Evolutionary conservation across 495 filamentous ascomycete genomes (phyloP).

Genomic region (Aspergillus carlsbadensis): DNA sequence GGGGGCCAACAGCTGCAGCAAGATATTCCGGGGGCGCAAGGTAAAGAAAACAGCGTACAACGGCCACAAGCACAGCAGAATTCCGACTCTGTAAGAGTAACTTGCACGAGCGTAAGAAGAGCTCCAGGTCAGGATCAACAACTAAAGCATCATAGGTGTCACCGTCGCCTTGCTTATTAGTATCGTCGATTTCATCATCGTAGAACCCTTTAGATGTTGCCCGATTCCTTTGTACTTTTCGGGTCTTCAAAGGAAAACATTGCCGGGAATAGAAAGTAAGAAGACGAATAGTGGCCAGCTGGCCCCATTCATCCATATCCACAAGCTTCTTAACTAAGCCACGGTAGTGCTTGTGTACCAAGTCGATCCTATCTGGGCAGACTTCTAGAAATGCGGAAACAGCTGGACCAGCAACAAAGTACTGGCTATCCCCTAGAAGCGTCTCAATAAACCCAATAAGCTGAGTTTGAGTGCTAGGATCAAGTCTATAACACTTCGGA

Average conservation of each 20-base stretch:
- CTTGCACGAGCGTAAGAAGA: slow-evolving; percentile 76
- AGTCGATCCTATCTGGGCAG: slow-evolving; percentile 79
- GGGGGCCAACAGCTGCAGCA: slow-evolving; percentile 68
- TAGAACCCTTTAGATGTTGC: slow-evolving; percentile 70
- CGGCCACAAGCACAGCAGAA: slow-evolving; percentile 85
- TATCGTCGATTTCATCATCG: slow-evolving; percentile 47
- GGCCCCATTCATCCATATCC: slow-evolving; percentile 99
- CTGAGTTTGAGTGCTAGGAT: slow-evolving; percentile 81
- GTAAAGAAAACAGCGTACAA: slow-evolving; percentile 80
- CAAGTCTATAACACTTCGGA: slow-evolving; percentile 94
- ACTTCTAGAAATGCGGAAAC: slow-evolving; percentile 86
- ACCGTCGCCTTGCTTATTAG: slow-evolving; percentile 39
- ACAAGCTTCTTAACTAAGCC: slow-evolving; percentile 82
- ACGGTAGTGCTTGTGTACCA: slow-evolving; percentile 89
- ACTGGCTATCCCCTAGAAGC: slow-evolving; percentile 85
- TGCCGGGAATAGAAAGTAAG: slow-evolving; percentile 81
- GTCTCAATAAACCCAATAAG: slow-evolving; percentile 74
- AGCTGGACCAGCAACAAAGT: slow-evolving; percentile 90
- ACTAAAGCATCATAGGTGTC: slow-evolving; percentile 57
- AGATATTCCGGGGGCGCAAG: slow-evolving; percentile 76
- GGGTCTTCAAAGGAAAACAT: slow-evolving; percentile 78
- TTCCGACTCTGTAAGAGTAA: slow-evolving; percentile 89
- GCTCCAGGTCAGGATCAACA: slow-evolving; percentile 78
- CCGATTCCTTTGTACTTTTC: slow-evolving; percentile 50
- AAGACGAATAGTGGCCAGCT: slow-evolving; percentile 75